Percentiles rank a stretch among this genome's conserved stretches.
Evolutionary conservation across 768 basidiomycete genomes (phyloP).

Genomic region (Pulveroboletus frians): DNA sequence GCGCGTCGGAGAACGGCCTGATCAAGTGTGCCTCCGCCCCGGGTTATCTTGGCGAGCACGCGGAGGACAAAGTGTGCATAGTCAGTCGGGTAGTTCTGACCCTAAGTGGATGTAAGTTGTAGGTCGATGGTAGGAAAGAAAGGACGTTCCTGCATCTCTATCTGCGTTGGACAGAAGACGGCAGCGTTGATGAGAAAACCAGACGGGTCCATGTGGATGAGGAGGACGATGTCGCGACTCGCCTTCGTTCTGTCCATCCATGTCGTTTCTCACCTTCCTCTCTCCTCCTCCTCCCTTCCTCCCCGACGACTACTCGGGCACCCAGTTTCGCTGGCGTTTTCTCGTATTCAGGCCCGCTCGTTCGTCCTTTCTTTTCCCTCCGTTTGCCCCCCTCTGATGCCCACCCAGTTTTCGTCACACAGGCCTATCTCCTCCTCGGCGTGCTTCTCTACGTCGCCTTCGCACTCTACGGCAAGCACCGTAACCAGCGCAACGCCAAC

Average conservation of each 20-base stretch:
- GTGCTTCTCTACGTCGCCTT: constrained; percentile 53
- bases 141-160: constrained; percentile 30
- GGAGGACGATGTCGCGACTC: no score
- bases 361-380: constrained; percentile 25
- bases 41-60: constrained; percentile 48
- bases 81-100: constrained; percentile 46
- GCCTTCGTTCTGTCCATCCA: neutral
- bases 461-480: constrained; percentile 54
- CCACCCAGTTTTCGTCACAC: constrained; percentile 55
- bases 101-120: constrained; percentile 12
- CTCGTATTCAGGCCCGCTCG: constrained; percentile 78
- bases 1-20: constrained; percentile 60
- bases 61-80: constrained; percentile 56
- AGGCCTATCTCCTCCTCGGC: constrained; percentile 50
- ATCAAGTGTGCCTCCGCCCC: constrained; percentile 45
- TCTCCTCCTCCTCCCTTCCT: constrained; percentile 6
- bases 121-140: neutral
- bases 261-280: constrained; percentile 18
- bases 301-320: constrained; percentile 62
- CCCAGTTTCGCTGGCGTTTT: constrained; percentile 67
- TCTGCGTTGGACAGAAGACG: constrained; percentile 22
- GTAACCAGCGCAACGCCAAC: constrained; percentile 57
- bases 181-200: constrained; percentile 11
- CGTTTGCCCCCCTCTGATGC: neutral
- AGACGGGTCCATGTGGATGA: constrained; percentile 29